Percentiles rank a stretch among this genome's conserved stretches.
Conservation (phyloP, 306 rosid genomes). For the Hippophae rhamnoides region DNA sequence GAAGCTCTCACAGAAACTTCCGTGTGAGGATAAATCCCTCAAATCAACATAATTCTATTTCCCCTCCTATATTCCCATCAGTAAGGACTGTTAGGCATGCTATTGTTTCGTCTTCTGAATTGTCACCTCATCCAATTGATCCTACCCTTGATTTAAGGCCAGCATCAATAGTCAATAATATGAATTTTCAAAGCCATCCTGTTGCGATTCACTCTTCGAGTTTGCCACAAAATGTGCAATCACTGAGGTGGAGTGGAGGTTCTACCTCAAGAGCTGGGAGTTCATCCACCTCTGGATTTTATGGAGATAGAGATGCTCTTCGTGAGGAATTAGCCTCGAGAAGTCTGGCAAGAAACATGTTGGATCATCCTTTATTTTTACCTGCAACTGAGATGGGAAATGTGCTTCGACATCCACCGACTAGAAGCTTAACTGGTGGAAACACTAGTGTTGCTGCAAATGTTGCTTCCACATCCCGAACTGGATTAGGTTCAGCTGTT, state of each 20-base stretch:
- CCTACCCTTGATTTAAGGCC: constrained; percentile 54
- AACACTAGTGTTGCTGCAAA: constrained; percentile 52
- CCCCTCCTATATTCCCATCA: constrained; percentile 31
- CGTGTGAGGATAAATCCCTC: constrained; percentile 62
- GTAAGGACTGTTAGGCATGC: constrained; percentile 56
- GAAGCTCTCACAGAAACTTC: constrained; percentile 56
- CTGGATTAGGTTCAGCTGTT: constrained; percentile 36
- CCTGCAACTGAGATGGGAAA: constrained; percentile 64
- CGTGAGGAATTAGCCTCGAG: constrained; percentile 48
- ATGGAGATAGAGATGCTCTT: constrained; percentile 40
- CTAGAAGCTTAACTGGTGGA: constrained; percentile 35
- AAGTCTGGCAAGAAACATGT: constrained; percentile 46
- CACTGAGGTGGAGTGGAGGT: constrained; percentile 60
- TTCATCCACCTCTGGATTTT: constrained; percentile 37
- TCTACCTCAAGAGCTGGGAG: constrained; percentile 53
- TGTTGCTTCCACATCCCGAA: constrained; percentile 50
- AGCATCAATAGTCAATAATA: constrained; percentile 38
- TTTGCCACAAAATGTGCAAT: constrained; percentile 53
- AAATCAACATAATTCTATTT: constrained; percentile 40
- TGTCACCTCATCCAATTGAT: constrained; percentile 40
- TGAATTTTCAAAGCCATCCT: constrained; percentile 54
- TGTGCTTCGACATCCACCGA: constrained; percentile 37
- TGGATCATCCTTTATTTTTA: constrained; percentile 55
- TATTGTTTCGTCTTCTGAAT: constrained; percentile 35
- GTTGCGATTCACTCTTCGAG: constrained; percentile 41